Percentiles rank a stretch among this genome's conserved stretches.
Evolutionary conservation across 2,329 filamentous ascomycete species (phyloP).

Genomic region (Penicillium freii): DNA sequence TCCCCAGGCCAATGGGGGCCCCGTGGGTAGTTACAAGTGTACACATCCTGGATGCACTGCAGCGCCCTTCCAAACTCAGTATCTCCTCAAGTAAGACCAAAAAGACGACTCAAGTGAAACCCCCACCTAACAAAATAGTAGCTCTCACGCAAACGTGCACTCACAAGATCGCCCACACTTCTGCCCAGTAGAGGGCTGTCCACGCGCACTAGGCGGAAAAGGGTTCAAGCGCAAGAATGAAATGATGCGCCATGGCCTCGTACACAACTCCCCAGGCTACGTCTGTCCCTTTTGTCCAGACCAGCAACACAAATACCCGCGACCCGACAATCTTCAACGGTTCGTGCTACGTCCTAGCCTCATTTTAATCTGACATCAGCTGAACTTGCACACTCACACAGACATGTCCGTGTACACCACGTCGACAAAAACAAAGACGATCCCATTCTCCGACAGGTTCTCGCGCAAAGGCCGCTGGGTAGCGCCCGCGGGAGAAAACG

Average conservation of each 20-base stretch:
- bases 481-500: constrained; percentile 76
- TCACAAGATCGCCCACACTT: constrained; percentile 63
- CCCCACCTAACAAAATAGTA: constrained; percentile 20
- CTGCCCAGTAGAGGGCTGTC: constrained; percentile 58
- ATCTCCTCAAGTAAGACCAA: constrained; percentile 59
- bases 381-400: constrained; percentile 37
- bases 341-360: constrained; percentile 45
- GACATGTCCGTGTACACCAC: constrained; percentile 91
- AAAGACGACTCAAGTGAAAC: background rate
- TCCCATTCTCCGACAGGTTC: constrained; percentile 72
- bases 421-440: constrained; percentile 88
- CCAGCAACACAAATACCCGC: constrained; percentile 87
- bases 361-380: background rate
- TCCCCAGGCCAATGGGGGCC: constrained; percentile 26
- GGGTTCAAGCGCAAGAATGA: constrained; percentile 70
- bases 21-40: constrained; percentile 50
- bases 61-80: constrained; percentile 62
- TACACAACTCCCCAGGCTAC: constrained; percentile 92
- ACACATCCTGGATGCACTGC: constrained; percentile 57
- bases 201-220: constrained; percentile 60
- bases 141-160: constrained; percentile 60
- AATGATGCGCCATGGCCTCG: constrained; percentile 75
- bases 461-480: constrained; percentile 81
- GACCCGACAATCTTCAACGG: constrained; percentile 94
- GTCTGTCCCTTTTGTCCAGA: constrained; percentile 95